These are phyloP conservation scores for Suillus spraguei DNA, from an alignment of 768 basidiomycete genomes.

Conservation along the genomic window DNA sequence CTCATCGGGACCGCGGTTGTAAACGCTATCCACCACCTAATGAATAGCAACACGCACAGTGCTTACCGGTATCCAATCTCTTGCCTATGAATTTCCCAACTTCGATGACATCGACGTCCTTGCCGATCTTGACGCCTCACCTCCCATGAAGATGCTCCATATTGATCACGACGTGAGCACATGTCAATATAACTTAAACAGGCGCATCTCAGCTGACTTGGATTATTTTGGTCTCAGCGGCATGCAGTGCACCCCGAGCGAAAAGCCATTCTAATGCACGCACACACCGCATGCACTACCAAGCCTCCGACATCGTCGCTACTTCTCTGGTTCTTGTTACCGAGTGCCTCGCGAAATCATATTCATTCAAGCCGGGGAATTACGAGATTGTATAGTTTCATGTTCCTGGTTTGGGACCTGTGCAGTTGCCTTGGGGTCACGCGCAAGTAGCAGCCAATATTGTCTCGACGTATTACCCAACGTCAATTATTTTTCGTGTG, in stretches of 20 bases:
- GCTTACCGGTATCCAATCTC: constrained; percentile 4
- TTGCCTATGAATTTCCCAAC: background rate
- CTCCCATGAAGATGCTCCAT: background rate
- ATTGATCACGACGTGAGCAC: background rate
- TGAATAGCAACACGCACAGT: background rate
- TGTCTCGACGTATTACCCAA: background rate
- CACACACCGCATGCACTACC: background rate
- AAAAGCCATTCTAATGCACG: background rate
- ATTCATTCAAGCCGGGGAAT: background rate
- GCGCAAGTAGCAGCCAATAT: background rate
- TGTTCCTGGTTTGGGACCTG: constrained; percentile 1
- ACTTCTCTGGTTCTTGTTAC: background rate
- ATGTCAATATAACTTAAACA: constrained; percentile 8
- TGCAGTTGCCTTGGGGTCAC: background rate
- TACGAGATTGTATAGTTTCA: constrained; percentile 6
- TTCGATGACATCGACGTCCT: background rate
- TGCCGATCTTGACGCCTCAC: constrained; percentile 5
- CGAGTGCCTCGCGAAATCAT: background rate
- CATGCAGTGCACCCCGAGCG: background rate
- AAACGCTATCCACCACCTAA: background rate
- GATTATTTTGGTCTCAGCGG: background rate
- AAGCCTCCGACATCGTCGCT: constrained; percentile 7
- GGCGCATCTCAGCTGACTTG: constrained; percentile 4
- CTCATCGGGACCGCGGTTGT: background rate
- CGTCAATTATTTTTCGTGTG: background rate